These are phyloP conservation scores for Geum urbanum DNA, from an alignment of 306 rosid species.

Conservation along the genomic window DNA sequence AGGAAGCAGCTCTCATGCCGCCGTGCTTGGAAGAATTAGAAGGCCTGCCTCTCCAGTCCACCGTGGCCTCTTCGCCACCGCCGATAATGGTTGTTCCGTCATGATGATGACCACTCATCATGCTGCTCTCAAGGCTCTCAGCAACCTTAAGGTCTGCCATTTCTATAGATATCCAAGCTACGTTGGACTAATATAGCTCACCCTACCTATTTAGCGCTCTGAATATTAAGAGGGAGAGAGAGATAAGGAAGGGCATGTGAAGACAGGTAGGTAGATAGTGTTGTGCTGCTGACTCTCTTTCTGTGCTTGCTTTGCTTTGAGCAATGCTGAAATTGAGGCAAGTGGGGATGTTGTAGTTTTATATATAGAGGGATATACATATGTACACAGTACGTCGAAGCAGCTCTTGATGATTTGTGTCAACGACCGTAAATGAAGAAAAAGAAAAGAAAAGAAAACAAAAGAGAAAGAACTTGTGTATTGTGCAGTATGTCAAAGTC, in stretches of 20 bases:
- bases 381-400: too few relatives aligned
- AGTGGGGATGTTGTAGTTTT: not conserved
- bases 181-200: not conserved
- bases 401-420: too few relatives aligned
- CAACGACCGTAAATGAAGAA: not conserved
- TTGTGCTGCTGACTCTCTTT: not conserved
- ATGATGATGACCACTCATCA: not conserved
- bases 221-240: not conserved
- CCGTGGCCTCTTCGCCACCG: constrained; percentile 24
- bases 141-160: constrained; percentile 3
- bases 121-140: constrained; percentile 10
- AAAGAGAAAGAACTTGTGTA: too few relatives aligned
- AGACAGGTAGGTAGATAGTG: not conserved
- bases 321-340: not conserved
- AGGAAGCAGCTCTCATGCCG: constrained; percentile 62
- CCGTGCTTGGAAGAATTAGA: constrained; percentile 60
- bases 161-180: not conserved
- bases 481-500: not conserved
- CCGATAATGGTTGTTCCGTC: not conserved
- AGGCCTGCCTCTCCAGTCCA: constrained; percentile 92
- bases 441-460: not conserved
- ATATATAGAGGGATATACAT: not conserved
- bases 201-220: not conserved
- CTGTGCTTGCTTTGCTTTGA: not conserved
- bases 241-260: not conserved